Evolutionary conservation across 192 early-diverging fungal genomes (phyloP).

Genomic region (Phlyctochytrium bullatum): DNA sequence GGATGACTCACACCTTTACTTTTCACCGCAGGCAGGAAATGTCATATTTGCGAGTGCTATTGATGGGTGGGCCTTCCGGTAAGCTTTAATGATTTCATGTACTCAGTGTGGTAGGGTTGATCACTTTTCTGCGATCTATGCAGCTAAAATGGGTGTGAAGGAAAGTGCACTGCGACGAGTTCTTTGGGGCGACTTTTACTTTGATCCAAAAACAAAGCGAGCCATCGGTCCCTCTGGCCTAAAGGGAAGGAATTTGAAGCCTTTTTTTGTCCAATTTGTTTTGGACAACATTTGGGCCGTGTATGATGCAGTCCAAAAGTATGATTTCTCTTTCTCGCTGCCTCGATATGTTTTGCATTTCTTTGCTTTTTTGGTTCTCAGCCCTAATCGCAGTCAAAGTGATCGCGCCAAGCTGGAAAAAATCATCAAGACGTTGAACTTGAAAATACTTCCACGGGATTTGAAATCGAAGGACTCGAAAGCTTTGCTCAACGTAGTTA

Average conservation of each 20-base stretch:
- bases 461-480: slow-evolving; percentile 79
- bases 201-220: slow-evolving; percentile 93
- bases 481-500: slow-evolving; percentile 73
- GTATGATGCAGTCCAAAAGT: slow-evolving; percentile 70
- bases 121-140: slow-evolving; percentile 91
- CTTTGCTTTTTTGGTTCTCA: background rate
- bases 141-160: slow-evolving; percentile 82
- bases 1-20: slow-evolving; percentile 94
- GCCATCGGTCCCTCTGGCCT: slow-evolving; percentile 83
- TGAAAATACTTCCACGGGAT: slow-evolving; percentile 91
- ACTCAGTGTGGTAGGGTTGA: slow-evolving; percentile 58
- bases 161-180: slow-evolving; percentile 72
- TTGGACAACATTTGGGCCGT: slow-evolving; percentile 94
- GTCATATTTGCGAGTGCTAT: slow-evolving; percentile 95
- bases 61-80: slow-evolving; percentile 96
- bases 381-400: no score
- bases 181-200: slow-evolving; percentile 97
- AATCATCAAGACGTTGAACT: slow-evolving; percentile 79
- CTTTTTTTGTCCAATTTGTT: slow-evolving; percentile 95
- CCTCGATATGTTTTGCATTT: no score
- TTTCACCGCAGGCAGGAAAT: slow-evolving; percentile 92
- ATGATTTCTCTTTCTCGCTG: no score
- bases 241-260: slow-evolving; percentile 80
- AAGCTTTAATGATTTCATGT: background rate
- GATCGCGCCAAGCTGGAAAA: slow-evolving; percentile 86